Conservation (phyloP, 768 basidiomycete genomes). For the Macrocybe gigantea region DNA sequence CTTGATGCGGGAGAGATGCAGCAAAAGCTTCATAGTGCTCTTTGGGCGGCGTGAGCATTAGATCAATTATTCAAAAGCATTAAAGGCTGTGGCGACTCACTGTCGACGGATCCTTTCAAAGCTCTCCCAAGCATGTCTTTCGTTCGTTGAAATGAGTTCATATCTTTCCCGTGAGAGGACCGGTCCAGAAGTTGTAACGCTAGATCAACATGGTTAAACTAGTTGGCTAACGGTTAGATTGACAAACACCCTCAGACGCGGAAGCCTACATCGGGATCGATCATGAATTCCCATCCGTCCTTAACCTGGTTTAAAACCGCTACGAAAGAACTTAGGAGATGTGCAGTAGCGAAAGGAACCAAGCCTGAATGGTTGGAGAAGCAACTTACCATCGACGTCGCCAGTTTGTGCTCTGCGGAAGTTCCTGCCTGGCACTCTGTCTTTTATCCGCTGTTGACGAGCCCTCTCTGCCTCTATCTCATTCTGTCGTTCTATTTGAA, state of each 20-base stretch:
- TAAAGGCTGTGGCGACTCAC: constrained; percentile 36
- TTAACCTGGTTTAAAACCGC: constrained; percentile 82
- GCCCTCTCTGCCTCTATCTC: constrained; percentile 59
- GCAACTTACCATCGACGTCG: constrained; percentile 74
- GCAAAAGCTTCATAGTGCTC: constrained; percentile 94
- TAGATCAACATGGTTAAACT: constrained; percentile 94
- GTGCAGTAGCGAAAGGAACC: not conserved
- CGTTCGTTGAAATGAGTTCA: constrained; percentile 70
- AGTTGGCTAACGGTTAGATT: constrained; percentile 5
- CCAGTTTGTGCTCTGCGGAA: constrained; percentile 55
- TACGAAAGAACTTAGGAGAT: constrained; percentile 21
- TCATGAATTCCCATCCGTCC: constrained; percentile 87
- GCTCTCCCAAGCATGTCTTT: constrained; percentile 75
- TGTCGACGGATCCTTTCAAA: constrained; percentile 84
- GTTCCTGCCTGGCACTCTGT: constrained; percentile 57
- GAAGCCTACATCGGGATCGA: constrained; percentile 66
- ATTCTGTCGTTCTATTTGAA: constrained; percentile 50
- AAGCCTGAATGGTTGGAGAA: not conserved
- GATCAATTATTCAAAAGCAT: not conserved
- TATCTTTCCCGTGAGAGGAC: constrained; percentile 64
- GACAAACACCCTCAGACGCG: constrained; percentile 2
- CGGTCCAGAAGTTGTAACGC: constrained; percentile 86
- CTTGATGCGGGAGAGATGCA: constrained; percentile 88
- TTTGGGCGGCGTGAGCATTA: constrained; percentile 18
- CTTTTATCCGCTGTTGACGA: constrained; percentile 66